Evolutionary conservation across 169 alveolate genomes (phyloP), one percentile per base, ranked within the genome.

Genomic region (Perkinsus chesapeaki): DNA sequence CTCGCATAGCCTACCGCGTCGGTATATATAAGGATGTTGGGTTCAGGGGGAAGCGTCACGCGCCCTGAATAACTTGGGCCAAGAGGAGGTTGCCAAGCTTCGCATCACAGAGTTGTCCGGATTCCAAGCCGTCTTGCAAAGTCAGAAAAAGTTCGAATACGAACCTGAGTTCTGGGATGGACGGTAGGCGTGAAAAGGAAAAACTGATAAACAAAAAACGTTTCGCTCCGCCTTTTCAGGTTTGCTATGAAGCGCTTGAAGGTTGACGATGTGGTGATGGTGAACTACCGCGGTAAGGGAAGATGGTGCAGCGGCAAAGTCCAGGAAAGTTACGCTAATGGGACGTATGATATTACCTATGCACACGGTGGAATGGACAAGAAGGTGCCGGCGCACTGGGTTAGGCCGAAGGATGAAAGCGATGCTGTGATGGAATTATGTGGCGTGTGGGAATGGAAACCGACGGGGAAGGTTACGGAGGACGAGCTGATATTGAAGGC

Each of bases 21-120:
- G n/a, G n/a, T n/a, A n/a, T n/a, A n/a, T n/a, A 16, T 16, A 9
- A 34, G 23, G 82, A 16, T 16, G 82, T 60, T 60, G 12, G 82
- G 1, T 16, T 60, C 95, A 94, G 95, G 95, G 95, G 0, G 95
- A 94, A 36, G 95, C 95, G n/a, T 92, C 94, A 93, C 92, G 95
- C 39, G 95, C 95, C 16, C 39, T 94, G 92, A 94, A 92, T 92
- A 91, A 92, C 48, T 91, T 94, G 0, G 93, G 82, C 20, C 93
- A 91, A 37, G 31, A 31, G 23, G 39, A 20, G 47, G 1, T 10
- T 19, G 73, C 93, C 10, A 91, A 91, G 93, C 73, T n/a, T 73
- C 31, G 3, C 39, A 23, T 39, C 36, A 39, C 36, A 31, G 39
- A 91, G 93, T 60, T 39, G 93, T 93, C 38, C 23, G 93, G 91